These are phyloP conservation scores for Phalaenopsis equestris DNA, from an alignment of 106 monocot species.

Conservation along the genomic window DNA sequence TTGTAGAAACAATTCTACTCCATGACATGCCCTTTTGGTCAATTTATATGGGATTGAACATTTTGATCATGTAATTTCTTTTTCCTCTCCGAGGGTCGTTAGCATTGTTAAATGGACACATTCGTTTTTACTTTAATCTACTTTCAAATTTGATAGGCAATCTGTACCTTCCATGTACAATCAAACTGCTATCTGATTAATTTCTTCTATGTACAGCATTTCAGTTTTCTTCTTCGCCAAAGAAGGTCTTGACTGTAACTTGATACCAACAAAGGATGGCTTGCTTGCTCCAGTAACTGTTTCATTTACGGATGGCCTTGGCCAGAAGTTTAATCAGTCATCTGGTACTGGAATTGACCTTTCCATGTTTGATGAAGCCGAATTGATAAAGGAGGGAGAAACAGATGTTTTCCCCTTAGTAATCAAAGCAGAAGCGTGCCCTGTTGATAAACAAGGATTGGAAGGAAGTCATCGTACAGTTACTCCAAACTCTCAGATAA, in stretches of 20 bases:
- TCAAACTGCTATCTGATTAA: background rate
- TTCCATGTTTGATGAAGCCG: conserved; percentile 39
- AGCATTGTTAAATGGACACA: too few species aligned
- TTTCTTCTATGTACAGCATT: conserved; percentile 29
- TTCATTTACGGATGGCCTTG: conserved; percentile 44
- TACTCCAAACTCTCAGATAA: conserved; percentile 44
- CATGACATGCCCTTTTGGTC: background rate
- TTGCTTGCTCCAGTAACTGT: conserved; percentile 34
- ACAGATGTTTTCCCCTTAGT: conserved; percentile 40
- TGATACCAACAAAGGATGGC: conserved; percentile 25
- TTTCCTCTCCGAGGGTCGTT: too few species aligned
- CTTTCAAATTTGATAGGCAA: background rate
- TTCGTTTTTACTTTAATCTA: too few species aligned
- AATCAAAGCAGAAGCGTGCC: conserved; percentile 44
- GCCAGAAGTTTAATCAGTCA: conserved; percentile 58
- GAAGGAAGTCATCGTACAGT: conserved; percentile 6
- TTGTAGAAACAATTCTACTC: background rate
- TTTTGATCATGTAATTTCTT: too few species aligned
- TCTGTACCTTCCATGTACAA: background rate
- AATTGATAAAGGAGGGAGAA: conserved; percentile 34
- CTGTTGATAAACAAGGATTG: conserved; percentile 10
- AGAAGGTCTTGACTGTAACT: conserved; percentile 41
- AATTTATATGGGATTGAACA: too few species aligned
- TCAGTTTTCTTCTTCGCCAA: conserved; percentile 63
- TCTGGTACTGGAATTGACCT: conserved; percentile 55